A percentile compares a stretch with the other conserved stretches of the same genome.
phyloP scores from a whole-genome alignment of 345 rosid genomes.

The Sonneratia caseolaris region DNA sequence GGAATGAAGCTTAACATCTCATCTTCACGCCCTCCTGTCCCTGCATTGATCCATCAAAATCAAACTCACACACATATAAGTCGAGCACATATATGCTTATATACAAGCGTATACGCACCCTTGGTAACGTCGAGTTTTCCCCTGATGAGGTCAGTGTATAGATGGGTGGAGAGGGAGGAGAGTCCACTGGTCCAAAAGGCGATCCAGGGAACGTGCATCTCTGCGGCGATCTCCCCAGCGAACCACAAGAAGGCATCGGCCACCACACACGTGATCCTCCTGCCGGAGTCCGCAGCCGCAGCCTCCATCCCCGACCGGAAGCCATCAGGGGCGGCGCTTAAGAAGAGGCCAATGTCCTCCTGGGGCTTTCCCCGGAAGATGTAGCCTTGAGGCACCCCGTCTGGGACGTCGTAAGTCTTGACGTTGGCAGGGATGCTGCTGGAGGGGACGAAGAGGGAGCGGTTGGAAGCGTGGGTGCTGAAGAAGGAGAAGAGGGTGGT shows the following conservation, averaged over 20 bases:
- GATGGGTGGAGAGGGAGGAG: slow-evolving; percentile 32
- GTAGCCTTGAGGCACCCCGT: slow-evolving; percentile 24
- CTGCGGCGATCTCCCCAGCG: slow-evolving; percentile 29
- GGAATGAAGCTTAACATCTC: slow-evolving; percentile 21
- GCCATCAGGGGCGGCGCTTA: slow-evolving; percentile 22
- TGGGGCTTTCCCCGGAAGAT: slow-evolving; percentile 18
- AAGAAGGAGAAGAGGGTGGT: slow-evolving; percentile 31
- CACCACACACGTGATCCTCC: slow-evolving; percentile 25
- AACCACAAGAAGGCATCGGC: slow-evolving; percentile 43
- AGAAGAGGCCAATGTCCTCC: slow-evolving; percentile 30
- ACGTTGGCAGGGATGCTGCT: slow-evolving; percentile 6
- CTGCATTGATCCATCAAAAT: slow-evolving; percentile 5
- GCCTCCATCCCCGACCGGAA: slow-evolving; percentile 22
- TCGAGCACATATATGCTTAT: not conserved
- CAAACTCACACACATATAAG: not conserved
- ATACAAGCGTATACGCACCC: not conserved
- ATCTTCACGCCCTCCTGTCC: slow-evolving; percentile 13
- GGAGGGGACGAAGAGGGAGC: slow-evolving; percentile 9
- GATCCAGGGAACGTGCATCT: slow-evolving; percentile 41
- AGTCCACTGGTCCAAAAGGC: slow-evolving; percentile 39
- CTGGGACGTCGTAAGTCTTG: slow-evolving; percentile 15
- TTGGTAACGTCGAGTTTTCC: slow-evolving; percentile 1
- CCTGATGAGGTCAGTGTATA: slow-evolving; percentile 35
- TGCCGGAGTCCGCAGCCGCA: slow-evolving; percentile 24
- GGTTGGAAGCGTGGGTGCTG: slow-evolving; percentile 12